Percentiles rank a stretch among this genome's conserved stretches.
Conservation (phyloP, 805 yeast genomes). For the Pichia ethanolica region DNA sequence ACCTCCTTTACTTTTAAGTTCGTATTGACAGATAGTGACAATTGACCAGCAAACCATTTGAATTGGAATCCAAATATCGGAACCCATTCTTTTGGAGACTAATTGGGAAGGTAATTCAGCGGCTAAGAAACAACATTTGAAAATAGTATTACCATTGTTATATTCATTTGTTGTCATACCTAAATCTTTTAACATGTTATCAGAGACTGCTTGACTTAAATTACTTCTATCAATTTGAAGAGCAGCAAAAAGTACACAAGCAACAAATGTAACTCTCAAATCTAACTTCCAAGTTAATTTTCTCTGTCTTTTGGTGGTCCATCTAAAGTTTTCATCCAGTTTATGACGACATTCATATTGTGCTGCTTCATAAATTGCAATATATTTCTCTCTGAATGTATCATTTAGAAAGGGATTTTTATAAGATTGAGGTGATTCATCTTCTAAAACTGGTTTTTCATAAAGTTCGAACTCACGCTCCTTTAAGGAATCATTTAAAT, state of each 20-base stretch:
- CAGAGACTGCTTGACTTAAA: conserved; percentile 47
- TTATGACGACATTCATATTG: conserved; percentile 47
- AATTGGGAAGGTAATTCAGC: conserved; percentile 63
- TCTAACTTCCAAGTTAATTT: conserved; percentile 46
- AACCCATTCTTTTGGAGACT: conserved; percentile 55
- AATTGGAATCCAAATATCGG: conserved; percentile 54
- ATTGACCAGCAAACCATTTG: conserved; percentile 51
- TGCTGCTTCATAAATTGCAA: conserved; percentile 37
- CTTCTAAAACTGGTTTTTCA: neutral
- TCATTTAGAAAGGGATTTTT: conserved; percentile 38
- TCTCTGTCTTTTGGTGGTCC: conserved; percentile 48
- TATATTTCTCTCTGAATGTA: conserved; percentile 37
- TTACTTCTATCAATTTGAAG: conserved; percentile 54
- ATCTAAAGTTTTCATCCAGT: conserved; percentile 53
- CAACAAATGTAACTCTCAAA: conserved; percentile 47
- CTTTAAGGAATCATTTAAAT: neutral
- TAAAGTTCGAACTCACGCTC: neutral
- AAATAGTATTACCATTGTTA: conserved; percentile 52
- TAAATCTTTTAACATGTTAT: conserved; percentile 45
- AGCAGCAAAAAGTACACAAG: conserved; percentile 51
- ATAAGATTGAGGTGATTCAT: neutral
- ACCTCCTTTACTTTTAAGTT: conserved; percentile 33
- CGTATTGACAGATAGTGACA: conserved; percentile 46
- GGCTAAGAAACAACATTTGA: conserved; percentile 41
- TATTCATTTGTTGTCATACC: conserved; percentile 46